phyloP scores from a whole-genome alignment of 2,329 filamentous ascomycete genomes.

The Sarocladium brachiariae region DNA sequence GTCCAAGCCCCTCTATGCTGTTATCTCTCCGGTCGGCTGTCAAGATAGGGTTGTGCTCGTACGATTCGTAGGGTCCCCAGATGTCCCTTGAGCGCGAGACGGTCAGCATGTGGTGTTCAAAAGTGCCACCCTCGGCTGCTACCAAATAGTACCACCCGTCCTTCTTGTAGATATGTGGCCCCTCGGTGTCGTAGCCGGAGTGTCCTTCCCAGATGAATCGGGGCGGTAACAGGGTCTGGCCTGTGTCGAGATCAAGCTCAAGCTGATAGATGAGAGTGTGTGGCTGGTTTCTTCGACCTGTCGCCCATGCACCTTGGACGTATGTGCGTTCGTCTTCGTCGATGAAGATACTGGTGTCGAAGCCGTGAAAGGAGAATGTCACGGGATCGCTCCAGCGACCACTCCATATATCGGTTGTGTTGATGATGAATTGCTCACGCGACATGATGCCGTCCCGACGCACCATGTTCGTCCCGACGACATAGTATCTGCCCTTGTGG shows the following conservation, averaged over 20 bases:
- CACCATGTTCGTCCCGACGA: constrained; percentile 20
- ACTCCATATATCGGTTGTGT: constrained; percentile 17
- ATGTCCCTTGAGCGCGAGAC: constrained; percentile 17
- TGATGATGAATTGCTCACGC: constrained; percentile 19
- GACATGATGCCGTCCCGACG: background rate
- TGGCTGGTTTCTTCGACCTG: background rate
- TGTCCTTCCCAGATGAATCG: constrained; percentile 15
- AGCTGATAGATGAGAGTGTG: constrained; percentile 19
- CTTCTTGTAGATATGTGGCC: constrained; percentile 35
- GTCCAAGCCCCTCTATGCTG: constrained; percentile 18
- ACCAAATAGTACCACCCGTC: constrained; percentile 35
- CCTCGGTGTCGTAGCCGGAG: constrained; percentile 19
- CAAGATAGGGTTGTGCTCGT: constrained; percentile 25
- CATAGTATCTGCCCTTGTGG: constrained; percentile 18
- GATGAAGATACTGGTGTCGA: constrained; percentile 38
- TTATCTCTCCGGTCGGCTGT: constrained; percentile 17
- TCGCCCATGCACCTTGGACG: constrained; percentile 15
- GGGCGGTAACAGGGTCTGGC: constrained; percentile 15
- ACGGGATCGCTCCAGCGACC: constrained; percentile 24
- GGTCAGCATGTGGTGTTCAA: constrained; percentile 20
- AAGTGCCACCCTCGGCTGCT: constrained; percentile 36
- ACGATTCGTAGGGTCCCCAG: constrained; percentile 24
- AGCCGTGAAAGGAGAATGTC: constrained; percentile 30
- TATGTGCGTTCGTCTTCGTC: constrained; percentile 27
- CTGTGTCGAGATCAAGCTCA: constrained; percentile 17